A percentile compares a stretch with the other conserved stretches of the same genome.
phyloP scores from a whole-genome alignment of 2,329 filamentous ascomycete species.

The Verticillium nonalfalfae region DNA sequence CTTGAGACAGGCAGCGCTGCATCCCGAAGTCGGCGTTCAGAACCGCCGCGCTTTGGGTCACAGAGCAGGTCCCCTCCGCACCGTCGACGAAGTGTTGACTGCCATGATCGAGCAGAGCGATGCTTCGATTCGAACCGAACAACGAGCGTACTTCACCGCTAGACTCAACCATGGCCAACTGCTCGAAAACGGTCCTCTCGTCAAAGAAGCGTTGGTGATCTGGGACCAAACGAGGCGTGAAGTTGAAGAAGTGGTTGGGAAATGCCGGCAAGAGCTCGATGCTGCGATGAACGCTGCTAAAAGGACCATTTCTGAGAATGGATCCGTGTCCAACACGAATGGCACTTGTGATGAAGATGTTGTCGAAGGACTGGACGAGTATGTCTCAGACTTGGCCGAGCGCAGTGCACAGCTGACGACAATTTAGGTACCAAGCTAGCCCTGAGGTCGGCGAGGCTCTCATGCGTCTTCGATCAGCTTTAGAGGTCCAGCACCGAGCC shows the following conservation, averaged over 20 bases:
- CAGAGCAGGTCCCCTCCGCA: constrained; percentile 63
- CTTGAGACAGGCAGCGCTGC: constrained; percentile 76
- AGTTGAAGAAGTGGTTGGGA: constrained; percentile 45
- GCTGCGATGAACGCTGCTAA: constrained; percentile 32
- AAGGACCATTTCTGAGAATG: constrained; percentile 5
- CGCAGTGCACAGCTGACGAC: constrained; percentile 52
- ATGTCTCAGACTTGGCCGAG: constrained; percentile 26
- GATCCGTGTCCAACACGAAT: constrained; percentile 21
- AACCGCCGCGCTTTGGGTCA: constrained; percentile 59
- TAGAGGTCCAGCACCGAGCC: constrained; percentile 77
- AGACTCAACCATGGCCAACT: constrained; percentile 70
- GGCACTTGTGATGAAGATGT: constrained; percentile 13
- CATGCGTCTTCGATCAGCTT: constrained; percentile 61
- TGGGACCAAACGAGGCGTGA: constrained; percentile 57
- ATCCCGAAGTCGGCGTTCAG: constrained; percentile 71
- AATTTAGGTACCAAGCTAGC: constrained; percentile 46
- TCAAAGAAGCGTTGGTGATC: constrained; percentile 60
- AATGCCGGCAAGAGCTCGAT: constrained; percentile 57
- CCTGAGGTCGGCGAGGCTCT: constrained; percentile 50
- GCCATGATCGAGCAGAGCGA: constrained; percentile 89
- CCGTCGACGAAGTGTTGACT: constrained; percentile 79
- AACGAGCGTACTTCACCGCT: constrained; percentile 57
- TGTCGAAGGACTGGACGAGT: constrained; percentile 27
- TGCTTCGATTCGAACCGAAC: constrained; percentile 56
- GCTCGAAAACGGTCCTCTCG: constrained; percentile 65